Evolutionary conservation across 805 yeast species (phyloP), one percentile per base, ranked within the genome.

Genomic region (Candida methanosorbosa): DNA sequence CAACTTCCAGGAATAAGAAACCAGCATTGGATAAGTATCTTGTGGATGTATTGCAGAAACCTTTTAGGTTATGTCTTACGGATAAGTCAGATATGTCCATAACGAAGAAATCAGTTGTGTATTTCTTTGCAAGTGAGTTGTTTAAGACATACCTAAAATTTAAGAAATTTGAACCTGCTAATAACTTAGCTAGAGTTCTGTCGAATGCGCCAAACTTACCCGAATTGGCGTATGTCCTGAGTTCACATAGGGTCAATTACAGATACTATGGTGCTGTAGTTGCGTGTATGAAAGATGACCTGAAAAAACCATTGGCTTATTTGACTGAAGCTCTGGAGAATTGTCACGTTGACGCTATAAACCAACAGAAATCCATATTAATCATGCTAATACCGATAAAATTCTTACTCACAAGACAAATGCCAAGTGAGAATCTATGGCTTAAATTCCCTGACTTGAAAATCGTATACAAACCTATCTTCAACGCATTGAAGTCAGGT

Each of bases 11-110:
- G 30, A 12, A 27, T 41, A 27, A 37, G 30, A 27, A 34, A 34
- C 18, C 27, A 23, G 20, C 49, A 6, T 28, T 45, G 22, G 52
- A 49, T 29, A 64, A 49, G 38, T 38, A 39, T 36, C 39, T 52
- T 27, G 56, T 56, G 4, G 50, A 50, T 28, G 49, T 46, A 3
- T 65, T 86, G 36, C 86, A 85, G 54, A 68, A 75, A 39, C 72
- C 88, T 6, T 81, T 85, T 59, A 83, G 81, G 38, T 51, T 81
- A 4, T 83, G 94, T 41, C 62, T 87, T 29, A 83, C 82, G 42
- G 96, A 87, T 55, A 69, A 88, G 38, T 76, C 75, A 40, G 70
- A 73, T n/a, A 70, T 70, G 19, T 32, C 54, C 16, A 33, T 31
- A 0, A 72, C 80, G 40, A 81, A 82, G 49, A 68, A 78, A 46